Conservation (phyloP, 192 early-diverging fungal species). For the Thamnidium elegans region DNA sequence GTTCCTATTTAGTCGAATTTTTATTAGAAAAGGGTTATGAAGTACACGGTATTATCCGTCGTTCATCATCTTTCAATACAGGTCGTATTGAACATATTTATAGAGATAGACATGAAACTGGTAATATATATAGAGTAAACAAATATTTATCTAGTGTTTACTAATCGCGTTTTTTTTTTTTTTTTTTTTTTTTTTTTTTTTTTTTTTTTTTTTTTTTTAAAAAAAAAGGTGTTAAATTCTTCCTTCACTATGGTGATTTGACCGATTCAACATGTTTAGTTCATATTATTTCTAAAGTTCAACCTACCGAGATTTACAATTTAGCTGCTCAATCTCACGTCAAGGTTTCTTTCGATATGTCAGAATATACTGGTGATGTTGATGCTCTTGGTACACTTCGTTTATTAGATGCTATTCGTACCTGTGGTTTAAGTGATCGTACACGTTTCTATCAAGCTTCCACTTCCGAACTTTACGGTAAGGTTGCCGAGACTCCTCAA, state of each 20-base stretch:
- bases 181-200: neutral
- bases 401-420: constrained; percentile 75
- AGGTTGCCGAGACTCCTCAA: constrained; percentile 72
- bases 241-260: constrained; percentile 77
- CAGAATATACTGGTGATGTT: constrained; percentile 79
- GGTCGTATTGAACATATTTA: constrained; percentile 78
- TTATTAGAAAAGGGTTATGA: constrained; percentile 72
- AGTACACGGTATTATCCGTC: constrained; percentile 78
- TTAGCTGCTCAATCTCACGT: constrained; percentile 76
- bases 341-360: constrained; percentile 70
- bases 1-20: constrained; percentile 73
- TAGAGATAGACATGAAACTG: constrained; percentile 60
- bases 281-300: constrained; percentile 68
- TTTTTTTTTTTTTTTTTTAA: neutral
- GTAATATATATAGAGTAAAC: constrained; percentile 38
- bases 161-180: neutral
- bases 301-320: constrained; percentile 76
- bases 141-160: neutral
- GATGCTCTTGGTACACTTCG: constrained; percentile 77
- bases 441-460: constrained; percentile 66
- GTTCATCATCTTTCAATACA: constrained; percentile 83
- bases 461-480: constrained; percentile 76
- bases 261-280: constrained; percentile 77
- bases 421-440: constrained; percentile 60
- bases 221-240: constrained; percentile 61